These are phyloP conservation scores for Fusarium pseudoanthophilum DNA, from an alignment of 2,329 filamentous ascomycete genomes.

Conservation along the genomic window DNA sequence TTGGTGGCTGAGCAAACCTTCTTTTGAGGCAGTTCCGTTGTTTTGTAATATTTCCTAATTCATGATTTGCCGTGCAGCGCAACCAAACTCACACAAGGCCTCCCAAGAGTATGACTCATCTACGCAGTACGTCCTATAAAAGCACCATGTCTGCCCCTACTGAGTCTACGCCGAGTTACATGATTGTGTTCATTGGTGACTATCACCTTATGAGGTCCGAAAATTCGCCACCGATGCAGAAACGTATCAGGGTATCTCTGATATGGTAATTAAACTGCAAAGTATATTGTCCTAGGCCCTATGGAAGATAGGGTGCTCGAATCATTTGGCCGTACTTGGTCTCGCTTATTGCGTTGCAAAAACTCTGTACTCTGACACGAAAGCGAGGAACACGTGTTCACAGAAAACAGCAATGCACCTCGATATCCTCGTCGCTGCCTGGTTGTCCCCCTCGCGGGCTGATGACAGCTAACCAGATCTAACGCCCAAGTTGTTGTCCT, in stretches of 20 bases:
- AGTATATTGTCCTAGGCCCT: not conserved
- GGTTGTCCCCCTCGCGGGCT: accelerated
- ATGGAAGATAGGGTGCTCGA: not conserved
- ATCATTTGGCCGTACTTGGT: no score
- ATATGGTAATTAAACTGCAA: no score
- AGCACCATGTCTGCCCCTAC: not conserved
- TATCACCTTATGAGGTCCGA: not conserved
- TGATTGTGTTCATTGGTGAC: no score
- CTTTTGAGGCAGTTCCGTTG: not conserved
- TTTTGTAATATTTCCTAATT: not conserved
- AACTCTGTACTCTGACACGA: not conserved
- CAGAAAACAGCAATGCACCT: not conserved
- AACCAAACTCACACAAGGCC: not conserved
- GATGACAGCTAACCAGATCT: not conserved
- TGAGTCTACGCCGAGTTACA: not conserved
- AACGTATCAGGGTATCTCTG: not conserved
- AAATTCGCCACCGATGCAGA: not conserved
- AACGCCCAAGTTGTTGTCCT: conserved; percentile 1
- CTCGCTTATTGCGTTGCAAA: not conserved
- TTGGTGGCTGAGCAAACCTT: not conserved
- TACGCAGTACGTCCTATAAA: not conserved
- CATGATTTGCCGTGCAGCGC: not conserved
- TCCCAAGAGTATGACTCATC: not conserved
- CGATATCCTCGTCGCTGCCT: not conserved
- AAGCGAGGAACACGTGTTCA: not conserved